Conservation (phyloP, 2,329 filamentous ascomycete genomes). For the Nannizzia gypsea region DNA sequence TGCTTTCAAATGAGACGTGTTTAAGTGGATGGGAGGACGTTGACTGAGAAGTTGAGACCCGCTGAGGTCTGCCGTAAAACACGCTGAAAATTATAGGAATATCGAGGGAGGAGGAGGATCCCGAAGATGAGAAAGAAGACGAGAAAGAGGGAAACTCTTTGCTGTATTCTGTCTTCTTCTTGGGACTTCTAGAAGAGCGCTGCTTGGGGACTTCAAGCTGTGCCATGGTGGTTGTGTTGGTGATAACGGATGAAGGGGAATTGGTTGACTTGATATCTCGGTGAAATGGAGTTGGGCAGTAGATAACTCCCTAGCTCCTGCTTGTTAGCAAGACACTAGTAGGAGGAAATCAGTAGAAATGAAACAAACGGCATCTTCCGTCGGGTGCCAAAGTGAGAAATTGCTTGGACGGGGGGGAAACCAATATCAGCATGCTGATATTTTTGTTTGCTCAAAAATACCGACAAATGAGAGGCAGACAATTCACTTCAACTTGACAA, state of each 20-base stretch:
- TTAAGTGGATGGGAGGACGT: neutral
- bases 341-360: neutral
- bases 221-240: neutral
- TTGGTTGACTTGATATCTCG: neutral
- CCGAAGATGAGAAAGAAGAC: neutral
- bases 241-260: neutral
- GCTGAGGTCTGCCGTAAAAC: conserved; percentile 12
- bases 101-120: neutral
- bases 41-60: neutral
- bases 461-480: neutral
- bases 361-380: neutral
- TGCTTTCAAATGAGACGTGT: conserved; percentile 9
- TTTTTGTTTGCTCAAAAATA: neutral
- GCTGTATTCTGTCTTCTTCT: neutral
- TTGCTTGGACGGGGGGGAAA: neutral
- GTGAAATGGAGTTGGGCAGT: neutral
- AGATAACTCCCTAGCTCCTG: neutral
- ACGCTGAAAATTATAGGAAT: conserved; percentile 11
- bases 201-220: neutral
- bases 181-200: neutral
- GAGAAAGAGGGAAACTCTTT: neutral
- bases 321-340: neutral
- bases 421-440: neutral
- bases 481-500: neutral
- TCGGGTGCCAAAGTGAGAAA: neutral